phyloP scores from a whole-genome alignment of 176 grass and related monocot genomes.

The Avena atlantica region DNA sequence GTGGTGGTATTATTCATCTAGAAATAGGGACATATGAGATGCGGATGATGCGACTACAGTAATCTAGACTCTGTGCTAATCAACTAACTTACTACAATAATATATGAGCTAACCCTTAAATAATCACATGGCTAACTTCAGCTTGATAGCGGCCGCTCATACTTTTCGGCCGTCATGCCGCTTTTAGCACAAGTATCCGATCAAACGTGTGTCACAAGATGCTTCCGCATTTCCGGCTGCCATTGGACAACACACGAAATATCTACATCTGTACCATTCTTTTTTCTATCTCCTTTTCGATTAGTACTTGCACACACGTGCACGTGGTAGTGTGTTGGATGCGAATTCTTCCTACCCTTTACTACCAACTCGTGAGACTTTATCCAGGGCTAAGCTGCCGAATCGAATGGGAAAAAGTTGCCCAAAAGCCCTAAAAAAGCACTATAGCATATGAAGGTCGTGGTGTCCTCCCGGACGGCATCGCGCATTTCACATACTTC shows the following conservation, averaged over 20 bases:
- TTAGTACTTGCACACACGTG: conserved; percentile 1
- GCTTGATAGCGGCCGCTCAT: not conserved
- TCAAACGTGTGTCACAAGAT: conserved; percentile 29
- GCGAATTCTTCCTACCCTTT: not conserved
- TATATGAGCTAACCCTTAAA: not conserved
- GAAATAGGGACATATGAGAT: not conserved
- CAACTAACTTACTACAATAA: not conserved
- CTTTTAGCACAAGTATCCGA: conserved; percentile 14
- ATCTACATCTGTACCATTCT: no score
- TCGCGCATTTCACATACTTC: not conserved
- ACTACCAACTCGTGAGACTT: conserved; percentile 43
- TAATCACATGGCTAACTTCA: not conserved
- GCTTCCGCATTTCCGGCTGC: not conserved
- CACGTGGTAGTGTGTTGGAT: conserved; percentile 32
- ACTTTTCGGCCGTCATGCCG: conserved; percentile 34
- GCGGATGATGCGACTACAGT: not conserved
- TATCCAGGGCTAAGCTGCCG: conserved; percentile 23
- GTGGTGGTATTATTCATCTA: no score
- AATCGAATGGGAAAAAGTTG: conserved; percentile 31
- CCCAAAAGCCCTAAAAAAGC: not conserved
- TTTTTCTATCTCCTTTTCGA: no score
- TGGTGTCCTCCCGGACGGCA: not conserved
- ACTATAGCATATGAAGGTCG: not conserved
- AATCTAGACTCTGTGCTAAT: not conserved
- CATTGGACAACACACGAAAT: not conserved